Base-by-base conservation (phyloP, 192 early-diverging fungal species). In the Entophlyctis luteolus region DNA sequence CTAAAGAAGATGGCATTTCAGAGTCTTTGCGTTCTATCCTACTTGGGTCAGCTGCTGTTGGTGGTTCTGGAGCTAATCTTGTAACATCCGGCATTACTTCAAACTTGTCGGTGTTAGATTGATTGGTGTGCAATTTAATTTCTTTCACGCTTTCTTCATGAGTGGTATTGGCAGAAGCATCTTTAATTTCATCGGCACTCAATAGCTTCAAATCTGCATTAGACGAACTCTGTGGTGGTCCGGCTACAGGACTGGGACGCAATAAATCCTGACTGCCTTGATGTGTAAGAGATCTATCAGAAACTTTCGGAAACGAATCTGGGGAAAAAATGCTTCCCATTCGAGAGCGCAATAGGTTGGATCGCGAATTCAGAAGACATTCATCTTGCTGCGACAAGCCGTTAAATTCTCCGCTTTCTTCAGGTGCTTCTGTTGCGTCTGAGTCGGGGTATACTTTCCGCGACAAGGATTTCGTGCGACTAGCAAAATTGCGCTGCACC, bases 311-410 rank as follows among this genome's bases (percentile, higher is more conserved):
- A 42, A 42, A 42, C 6, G 10, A 52, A n/a, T 23, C 25, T 28
- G 20, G 23, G n/a, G 18, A 57, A 18, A 35, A 35, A 12, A n/a
- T 16, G 14, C 55, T 8, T 25, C 28, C 59, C 32, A 63, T 63
- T 31, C 50, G 48, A 38, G n/a, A n/a, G 23, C 18, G 20, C 18
- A 60, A 8, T 28, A 60, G 46, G 46, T n/a, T 45, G 6, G 59
- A 22, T 60, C 46, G 59, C 20, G 59, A 60, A 12, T 8, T 29
- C 29, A 63, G 22, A 6, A 8, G 47, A 10, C 4, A 25, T 32
- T 63, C 62, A 33, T 63, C 62, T 33, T 63, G 45, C 10, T 48
- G 10, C 12, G 33, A 27, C 5, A 63, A 18, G 10, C 62, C 62
- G n/a, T 27, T n/a, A 33, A 63, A 63, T 38, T 63, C 62, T 12